Evolutionary conservation across 306 rosid genomes (phyloP).

Genomic region (Vigna unguiculata): DNA sequence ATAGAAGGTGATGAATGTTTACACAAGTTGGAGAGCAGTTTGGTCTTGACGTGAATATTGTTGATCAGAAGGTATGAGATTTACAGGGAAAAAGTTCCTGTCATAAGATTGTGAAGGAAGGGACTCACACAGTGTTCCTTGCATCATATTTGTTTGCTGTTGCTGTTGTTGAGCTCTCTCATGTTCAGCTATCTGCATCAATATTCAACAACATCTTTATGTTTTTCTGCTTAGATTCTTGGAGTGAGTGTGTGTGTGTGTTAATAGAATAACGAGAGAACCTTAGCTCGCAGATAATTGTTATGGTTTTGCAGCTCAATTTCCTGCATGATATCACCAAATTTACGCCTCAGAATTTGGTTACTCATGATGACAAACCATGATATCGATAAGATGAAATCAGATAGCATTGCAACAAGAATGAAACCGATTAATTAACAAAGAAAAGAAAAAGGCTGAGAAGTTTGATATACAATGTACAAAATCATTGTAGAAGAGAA

Average conservation of each 20-base stretch:
- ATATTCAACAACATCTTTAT: not conserved
- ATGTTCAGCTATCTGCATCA: conserved; percentile 74
- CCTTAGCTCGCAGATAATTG: conserved; percentile 88
- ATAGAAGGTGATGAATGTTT: conserved; percentile 45
- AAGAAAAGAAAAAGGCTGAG: not conserved
- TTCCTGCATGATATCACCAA: conserved; percentile 65
- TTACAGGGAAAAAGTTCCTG: conserved; percentile 64
- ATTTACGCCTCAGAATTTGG: not conserved
- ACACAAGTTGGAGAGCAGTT: conserved; percentile 86
- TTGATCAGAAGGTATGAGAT: conserved; percentile 60
- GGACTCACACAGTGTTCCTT: conserved; percentile 57
- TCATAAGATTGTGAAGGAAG: conserved; percentile 63
- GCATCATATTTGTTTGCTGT: conserved; percentile 65
- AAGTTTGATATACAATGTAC: not conserved
- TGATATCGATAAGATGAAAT: not conserved
- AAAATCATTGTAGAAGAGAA: not conserved
- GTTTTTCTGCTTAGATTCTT: not conserved
- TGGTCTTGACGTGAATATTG: conserved; percentile 71
- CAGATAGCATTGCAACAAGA: no score
- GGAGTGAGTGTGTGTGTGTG: not conserved
- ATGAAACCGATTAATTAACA: not conserved
- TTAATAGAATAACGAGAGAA: conserved; percentile 27
- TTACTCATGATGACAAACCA: not conserved
- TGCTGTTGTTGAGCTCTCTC: conserved; percentile 71
- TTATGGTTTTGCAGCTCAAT: conserved; percentile 86